These are phyloP conservation scores for Baorangia bicolor DNA, from an alignment of 768 basidiomycete genomes.

Conservation along the genomic window DNA sequence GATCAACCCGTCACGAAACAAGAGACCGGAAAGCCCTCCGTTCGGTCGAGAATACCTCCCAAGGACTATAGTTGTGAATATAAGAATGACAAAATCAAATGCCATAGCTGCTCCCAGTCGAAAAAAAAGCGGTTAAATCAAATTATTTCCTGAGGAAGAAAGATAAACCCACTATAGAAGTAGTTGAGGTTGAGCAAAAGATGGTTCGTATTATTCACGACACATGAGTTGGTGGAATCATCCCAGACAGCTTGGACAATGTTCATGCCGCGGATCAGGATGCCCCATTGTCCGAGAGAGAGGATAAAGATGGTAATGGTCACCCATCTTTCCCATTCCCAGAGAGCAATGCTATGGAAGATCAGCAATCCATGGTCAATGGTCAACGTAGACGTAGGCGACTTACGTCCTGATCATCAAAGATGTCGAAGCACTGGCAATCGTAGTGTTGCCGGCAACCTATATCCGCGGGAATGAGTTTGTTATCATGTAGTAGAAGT, in stretches of 20 bases:
- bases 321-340: constrained; percentile 58
- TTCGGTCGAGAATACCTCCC: constrained; percentile 46
- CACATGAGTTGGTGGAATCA: constrained; percentile 39
- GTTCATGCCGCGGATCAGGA: constrained; percentile 68
- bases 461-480: constrained; percentile 5
- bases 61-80: constrained; percentile 54
- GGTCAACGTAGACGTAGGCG: neutral
- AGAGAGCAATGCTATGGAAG: constrained; percentile 59
- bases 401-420: constrained; percentile 67
- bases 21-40: constrained; percentile 59
- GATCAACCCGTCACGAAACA: constrained; percentile 72
- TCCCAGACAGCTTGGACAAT: constrained; percentile 60
- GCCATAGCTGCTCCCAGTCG: constrained; percentile 51
- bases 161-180: constrained; percentile 59
- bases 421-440: constrained; percentile 43
- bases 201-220: constrained; percentile 53
- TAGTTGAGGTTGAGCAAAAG: constrained; percentile 61
- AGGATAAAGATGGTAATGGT: constrained; percentile 50
- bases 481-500: neutral
- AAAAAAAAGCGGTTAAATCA: neutral
- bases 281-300: constrained; percentile 61
- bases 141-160: neutral
- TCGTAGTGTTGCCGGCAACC: constrained; percentile 29
- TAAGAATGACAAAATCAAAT: constrained; percentile 62
- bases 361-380: constrained; percentile 21